These are phyloP conservation scores for Zostera marina DNA, from an alignment of 116 monocot genomes.

Conservation along the genomic window DNA sequence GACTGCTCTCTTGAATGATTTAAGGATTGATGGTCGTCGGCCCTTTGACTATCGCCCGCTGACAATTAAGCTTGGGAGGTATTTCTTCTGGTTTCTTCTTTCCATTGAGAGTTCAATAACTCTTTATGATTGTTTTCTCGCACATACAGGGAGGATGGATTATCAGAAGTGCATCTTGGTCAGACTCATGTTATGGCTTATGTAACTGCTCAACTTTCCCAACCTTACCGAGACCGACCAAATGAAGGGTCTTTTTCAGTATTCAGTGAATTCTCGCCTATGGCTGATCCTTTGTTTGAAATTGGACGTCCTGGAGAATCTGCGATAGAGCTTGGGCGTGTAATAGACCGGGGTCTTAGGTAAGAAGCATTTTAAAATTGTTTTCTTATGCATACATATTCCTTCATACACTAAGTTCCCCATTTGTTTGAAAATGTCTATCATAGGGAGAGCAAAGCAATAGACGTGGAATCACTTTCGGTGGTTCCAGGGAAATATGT, in stretches of 20 bases:
- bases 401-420: background rate
- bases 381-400: too few species aligned
- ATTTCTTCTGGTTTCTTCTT: background rate
- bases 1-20: constrained; percentile 34
- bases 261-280: constrained; percentile 79
- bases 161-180: constrained; percentile 77
- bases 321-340: constrained; percentile 77
- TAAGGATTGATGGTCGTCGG: constrained; percentile 70
- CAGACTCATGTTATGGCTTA: constrained; percentile 79
- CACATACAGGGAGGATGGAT: constrained; percentile 63
- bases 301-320: constrained; percentile 60
- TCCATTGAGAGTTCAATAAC: too few species aligned
- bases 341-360: constrained; percentile 92
- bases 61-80: constrained; percentile 64
- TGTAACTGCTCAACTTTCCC: constrained; percentile 71
- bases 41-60: constrained; percentile 61
- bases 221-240: constrained; percentile 75
- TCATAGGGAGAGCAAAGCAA: constrained; percentile 86
- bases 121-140: background rate
- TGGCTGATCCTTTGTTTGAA: constrained; percentile 96
- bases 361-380: too few species aligned
- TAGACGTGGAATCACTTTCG: constrained; percentile 94
- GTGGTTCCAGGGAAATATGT: constrained; percentile 81
- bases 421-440: background rate
- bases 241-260: constrained; percentile 75